phyloP scores from a whole-genome alignment of 441 rosid genomes.

The Gossypium lobatum region DNA sequence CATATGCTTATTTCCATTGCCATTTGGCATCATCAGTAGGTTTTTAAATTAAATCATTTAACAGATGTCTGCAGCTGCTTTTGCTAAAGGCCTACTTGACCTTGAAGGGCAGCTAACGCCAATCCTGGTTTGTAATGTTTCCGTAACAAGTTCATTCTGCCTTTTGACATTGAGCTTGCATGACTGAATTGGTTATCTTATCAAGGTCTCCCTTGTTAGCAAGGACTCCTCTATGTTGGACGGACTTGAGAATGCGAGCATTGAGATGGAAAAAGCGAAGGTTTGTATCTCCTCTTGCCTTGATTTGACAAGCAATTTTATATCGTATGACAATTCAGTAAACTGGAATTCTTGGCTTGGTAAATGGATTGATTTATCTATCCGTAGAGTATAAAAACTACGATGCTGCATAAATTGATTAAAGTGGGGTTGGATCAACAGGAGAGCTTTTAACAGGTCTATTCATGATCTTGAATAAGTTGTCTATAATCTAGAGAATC shows the following conservation, averaged over 20 bases:
- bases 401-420: conserved; percentile 2
- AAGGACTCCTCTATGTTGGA: conserved; percentile 99
- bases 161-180: conserved; percentile 17
- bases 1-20: background rate
- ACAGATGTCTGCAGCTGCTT: conserved; percentile 99
- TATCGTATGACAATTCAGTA: background rate
- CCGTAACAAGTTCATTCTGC: conserved; percentile 12
- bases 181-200: conserved; percentile 1
- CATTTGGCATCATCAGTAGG: background rate
- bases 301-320: conserved; percentile 6
- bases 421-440: background rate
- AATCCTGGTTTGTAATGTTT: conserved; percentile 64
- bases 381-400: background rate
- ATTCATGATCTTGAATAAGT: background rate
- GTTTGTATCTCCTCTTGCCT: conserved; percentile 38
- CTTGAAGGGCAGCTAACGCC: conserved; percentile 99
- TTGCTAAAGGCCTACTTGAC: conserved; percentile 99
- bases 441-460: background rate
- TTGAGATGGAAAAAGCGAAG: conserved; percentile 97
- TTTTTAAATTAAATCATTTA: conserved; percentile 4
- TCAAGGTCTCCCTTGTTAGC: conserved; percentile 98
- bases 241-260: conserved; percentile 97
- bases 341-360: background rate
- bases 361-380: background rate
- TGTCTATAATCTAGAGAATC: background rate